A percentile compares a stretch with the other conserved stretches of the same genome.
These are phyloP conservation scores for Diaporthe batatas DNA, from an alignment of 2,329 filamentous ascomycete genomes.

Conservation along the genomic window DNA sequence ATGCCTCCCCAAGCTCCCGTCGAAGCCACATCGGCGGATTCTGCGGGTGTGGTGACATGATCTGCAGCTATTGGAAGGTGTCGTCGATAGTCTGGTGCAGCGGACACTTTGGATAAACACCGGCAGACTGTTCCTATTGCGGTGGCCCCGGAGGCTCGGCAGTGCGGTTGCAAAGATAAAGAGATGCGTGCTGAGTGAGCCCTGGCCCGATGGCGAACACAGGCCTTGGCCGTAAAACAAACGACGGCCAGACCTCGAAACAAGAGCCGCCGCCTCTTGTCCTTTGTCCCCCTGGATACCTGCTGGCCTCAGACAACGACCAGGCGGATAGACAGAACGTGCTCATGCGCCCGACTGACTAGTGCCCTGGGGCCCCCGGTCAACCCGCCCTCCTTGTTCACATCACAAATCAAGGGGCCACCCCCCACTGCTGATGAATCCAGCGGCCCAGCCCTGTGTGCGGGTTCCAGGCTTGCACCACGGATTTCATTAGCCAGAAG, in stretches of 20 bases:
- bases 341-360: constrained; percentile 26
- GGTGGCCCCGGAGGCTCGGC: constrained; percentile 24
- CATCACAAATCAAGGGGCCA: constrained; percentile 24
- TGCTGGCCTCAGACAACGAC: neutral
- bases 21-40: neutral
- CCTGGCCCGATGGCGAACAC: constrained; percentile 3
- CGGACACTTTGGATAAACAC: neutral
- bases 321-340: neutral
- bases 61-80: neutral
- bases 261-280: constrained; percentile 14
- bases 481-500: constrained; percentile 3
- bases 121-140: constrained; percentile 15
- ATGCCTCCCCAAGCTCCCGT: too few species aligned
- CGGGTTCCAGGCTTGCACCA: neutral
- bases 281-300: neutral
- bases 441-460: constrained; percentile 21
- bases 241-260: constrained; percentile 6
- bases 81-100: neutral
- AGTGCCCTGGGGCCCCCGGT: constrained; percentile 7
- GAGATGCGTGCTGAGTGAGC: too few species aligned
- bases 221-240: constrained; percentile 31
- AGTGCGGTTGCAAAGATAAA: neutral
- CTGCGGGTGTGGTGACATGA: constrained; percentile 3
- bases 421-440: constrained; percentile 17
- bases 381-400: constrained; percentile 14